Evolutionary conservation across 208 protist genomes (phyloP), one percentile per base, ranked within the genome.

Genomic region (Novymonas esmeraldas): DNA sequence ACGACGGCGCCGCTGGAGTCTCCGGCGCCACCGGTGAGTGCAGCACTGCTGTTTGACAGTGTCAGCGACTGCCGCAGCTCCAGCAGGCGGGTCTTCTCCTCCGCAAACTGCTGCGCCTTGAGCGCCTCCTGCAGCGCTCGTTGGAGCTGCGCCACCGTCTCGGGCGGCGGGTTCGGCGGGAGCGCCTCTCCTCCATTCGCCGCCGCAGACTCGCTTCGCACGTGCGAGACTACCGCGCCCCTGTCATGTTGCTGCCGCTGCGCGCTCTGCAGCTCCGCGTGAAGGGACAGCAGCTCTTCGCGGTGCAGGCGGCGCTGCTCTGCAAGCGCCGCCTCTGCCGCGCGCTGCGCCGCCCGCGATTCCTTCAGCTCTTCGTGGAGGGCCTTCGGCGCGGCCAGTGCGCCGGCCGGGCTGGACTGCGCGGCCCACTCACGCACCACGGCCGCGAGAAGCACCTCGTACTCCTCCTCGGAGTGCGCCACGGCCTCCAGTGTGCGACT

Each of bases 391-490:
- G 6, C 29, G 31, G 29, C 14, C 6, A 16, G 46, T 11, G 13
- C 42, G 10, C 38, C 38, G 10, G 6, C n/a, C 0, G 20, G n/a
- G n/a, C n/a, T n/a, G n/a, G n/a, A n/a, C 44, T 64, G 61, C 38
- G 14, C n/a, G 1, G 20, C 38, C n/a, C 18, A 34, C 45, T 69
- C 61, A 52, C 26, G 36, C 29, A 54, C 57, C 56, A 79, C 20
- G 2, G 67, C 67, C 11, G 57, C 52, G 2, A 42, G 18, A 6
- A 74, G 51, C 10, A 71, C 41, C 24, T 50, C 20, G 56, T 70
- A 75, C 57, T 79, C 78, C 41, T 64, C 72, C 26, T 59, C 54
- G 31, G 72, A 74, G 50, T 62, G 72, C 2, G 78, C 73, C 29
- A 79, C 6, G 34, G 78, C 73, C 28, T 83, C 61, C 3, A 83